Base-by-base conservation (phyloP, 2,329 filamentous ascomycete species). In the Magnaporthiopsis rhizophila region DNA sequence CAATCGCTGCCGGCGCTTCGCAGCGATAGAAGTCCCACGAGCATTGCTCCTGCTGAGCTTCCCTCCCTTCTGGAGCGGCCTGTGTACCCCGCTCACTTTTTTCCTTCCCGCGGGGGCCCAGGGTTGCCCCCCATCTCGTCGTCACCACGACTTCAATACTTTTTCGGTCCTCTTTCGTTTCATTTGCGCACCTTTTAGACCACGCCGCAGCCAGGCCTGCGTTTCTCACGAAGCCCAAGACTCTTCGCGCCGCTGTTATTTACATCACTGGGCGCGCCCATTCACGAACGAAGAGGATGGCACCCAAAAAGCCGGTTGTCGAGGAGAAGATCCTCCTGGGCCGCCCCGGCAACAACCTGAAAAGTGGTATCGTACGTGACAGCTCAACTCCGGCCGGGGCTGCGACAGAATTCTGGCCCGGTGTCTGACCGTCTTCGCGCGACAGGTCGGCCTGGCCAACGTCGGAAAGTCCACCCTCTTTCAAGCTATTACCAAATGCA, bases 391-490 rank as follows among this genome's bases (percentile, higher is more conserved):
- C 24, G 30, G 62, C 56, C 32, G 32, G 45, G 11, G 53, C 59
- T 15, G 21, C 30, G 45, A 45, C 26, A 38, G 24, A n/a, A 28
- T 38, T 36, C 32, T 62, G 32, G 28, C 56, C 28, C 18, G 58
- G 26, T 66, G 68, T 70, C 70, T 68, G 62, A 67, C 63, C 64
- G 53, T 63, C 38, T 18, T 45, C 38, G 38, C 63, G 53, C 58
- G 58, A 61, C 64, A 97, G 92, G 92, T 99, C 79, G 95, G 95
- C 81, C 88, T 99, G 74, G 95, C 95, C 79, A 99, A 99, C 79
- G 96, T 99, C 72, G 95, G 95, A 79, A 99, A 99, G 83, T 99
- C 95, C 70, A 99, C 96, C 45, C 88, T 99, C 73, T 99, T 99
- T 87, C 96, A 99, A 84, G 92, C 95, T 76, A 97, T 99, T 80